Evolutionary conservation across 1,139 yeast species (phyloP), one percentile per base, ranked within the genome.

Genomic region (Debaryomycetaceae sp.): DNA sequence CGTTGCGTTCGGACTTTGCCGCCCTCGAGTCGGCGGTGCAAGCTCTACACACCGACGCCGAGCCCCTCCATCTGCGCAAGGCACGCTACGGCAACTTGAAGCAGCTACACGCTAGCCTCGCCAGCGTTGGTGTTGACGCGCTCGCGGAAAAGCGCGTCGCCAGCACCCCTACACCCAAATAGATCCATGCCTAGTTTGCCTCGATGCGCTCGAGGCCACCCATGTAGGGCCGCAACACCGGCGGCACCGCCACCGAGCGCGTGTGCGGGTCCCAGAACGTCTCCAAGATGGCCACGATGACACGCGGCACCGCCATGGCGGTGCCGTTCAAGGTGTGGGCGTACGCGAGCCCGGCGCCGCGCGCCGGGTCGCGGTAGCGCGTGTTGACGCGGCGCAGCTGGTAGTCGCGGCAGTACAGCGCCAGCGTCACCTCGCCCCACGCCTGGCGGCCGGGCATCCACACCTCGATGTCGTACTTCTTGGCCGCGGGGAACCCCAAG

Each of bases 401-500:
- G 53, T 76, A 93, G 45, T 89, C 97, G 3, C 89, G 76, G 55
- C 99, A 93, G 49, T 89, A 91, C 2, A 97, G 88, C 2, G 93
- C 68, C 25, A 96, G 85, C 1, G 95, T 80, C 21, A 91, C 68
- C 49, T 93, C 99, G 3, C 99, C 99, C 86, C 95, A 93, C 2
- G 61, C 58, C 2, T 86, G 86, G 45, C 96, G 74, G 2, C 98
- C 97, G 0, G 97, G 98, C 96, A 93, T 91, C 91, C 96, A 86
- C 0, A 93, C 96, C 55, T 93, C 99, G 34, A 89, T 84, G 47
- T 93, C 98, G 48, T 80, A 86, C 55, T 93, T 93, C 48, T 83
- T 81, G 56, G 71, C 75, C 0, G 98, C 98, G 1, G 98, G 96
- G 0, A 95, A 82, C 0, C 98, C 98, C 31, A 93, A 61, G 50